These are phyloP conservation scores for Schizophyllum amplum DNA, from an alignment of 1,284 basidiomycete species.

Conservation along the genomic window DNA sequence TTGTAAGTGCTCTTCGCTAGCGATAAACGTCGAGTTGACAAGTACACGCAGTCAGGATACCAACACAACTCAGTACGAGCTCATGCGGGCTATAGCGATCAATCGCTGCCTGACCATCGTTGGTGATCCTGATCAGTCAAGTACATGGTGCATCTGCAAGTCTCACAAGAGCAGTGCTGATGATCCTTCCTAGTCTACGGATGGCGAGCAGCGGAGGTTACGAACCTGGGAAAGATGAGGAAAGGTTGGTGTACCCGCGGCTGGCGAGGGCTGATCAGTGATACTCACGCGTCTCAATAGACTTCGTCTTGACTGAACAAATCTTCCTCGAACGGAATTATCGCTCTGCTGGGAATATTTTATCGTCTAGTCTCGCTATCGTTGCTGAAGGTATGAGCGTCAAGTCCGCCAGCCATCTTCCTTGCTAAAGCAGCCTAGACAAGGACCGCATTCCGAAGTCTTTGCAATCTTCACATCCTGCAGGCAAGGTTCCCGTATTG, in stretches of 20 bases:
- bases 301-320: conserved; percentile 58
- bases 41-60: conserved; percentile 67
- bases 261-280: background rate
- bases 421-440: conserved; percentile 33
- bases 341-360: conserved; percentile 75
- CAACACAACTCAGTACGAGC: conserved; percentile 78
- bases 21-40: background rate
- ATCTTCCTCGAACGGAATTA: conserved; percentile 86
- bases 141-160: conserved; percentile 25
- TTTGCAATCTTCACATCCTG: conserved; percentile 67
- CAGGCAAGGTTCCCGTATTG: conserved; percentile 51
- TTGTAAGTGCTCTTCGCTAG: conserved; percentile 45
- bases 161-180: background rate
- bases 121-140: conserved; percentile 91
- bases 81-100: conserved; percentile 69
- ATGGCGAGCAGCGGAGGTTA: conserved; percentile 82
- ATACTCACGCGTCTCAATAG: conserved; percentile 34
- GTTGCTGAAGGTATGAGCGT: conserved; percentile 64
- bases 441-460: conserved; percentile 69
- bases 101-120: conserved; percentile 71
- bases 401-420: background rate
- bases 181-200: conserved; percentile 55
- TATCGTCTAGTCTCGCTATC: conserved; percentile 70
- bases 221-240: conserved; percentile 74
- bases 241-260: conserved; percentile 32